phyloP scores from a whole-genome alignment of 768 basidiomycete genomes.

The Trametes punicea region DNA sequence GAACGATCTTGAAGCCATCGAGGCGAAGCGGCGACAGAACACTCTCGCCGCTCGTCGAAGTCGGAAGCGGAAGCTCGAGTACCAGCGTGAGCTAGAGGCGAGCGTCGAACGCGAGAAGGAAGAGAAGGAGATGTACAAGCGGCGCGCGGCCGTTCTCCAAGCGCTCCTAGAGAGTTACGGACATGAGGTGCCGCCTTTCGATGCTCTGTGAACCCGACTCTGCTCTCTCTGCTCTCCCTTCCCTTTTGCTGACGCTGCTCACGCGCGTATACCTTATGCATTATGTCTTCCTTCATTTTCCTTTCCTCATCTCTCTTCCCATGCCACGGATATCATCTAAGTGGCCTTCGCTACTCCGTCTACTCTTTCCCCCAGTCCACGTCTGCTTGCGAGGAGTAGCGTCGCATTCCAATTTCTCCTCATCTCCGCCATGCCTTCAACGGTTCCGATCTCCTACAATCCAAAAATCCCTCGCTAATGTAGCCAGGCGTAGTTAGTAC shows the following conservation, averaged over 20 bases:
- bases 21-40: conserved; percentile 77
- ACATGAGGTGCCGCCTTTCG: conserved; percentile 44
- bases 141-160: conserved; percentile 44
- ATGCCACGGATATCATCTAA: conserved; percentile 18
- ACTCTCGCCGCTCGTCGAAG: conserved; percentile 82
- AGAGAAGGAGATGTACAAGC: conserved; percentile 64
- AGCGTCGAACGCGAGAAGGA: conserved; percentile 46
- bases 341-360: conserved; percentile 46
- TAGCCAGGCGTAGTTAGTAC: conserved; percentile 7
- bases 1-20: conserved; percentile 65
- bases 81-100: conserved; percentile 64
- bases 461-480: conserved; percentile 20
- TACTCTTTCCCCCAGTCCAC: conserved; percentile 35
- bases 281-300: conserved; percentile 15
- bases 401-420: conserved; percentile 40
- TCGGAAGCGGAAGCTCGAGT: conserved; percentile 68
- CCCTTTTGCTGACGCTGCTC: conserved; percentile 13
- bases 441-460: conserved; percentile 2
- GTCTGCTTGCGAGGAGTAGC: conserved; percentile 50
- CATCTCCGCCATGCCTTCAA: conserved; percentile 6
- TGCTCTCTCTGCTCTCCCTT: background rate
- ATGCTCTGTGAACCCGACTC: conserved; percentile 8
- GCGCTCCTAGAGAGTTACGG: conserved; percentile 56
- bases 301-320: conserved; percentile 15
- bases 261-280: conserved; percentile 20